Evolutionary conservation across 768 basidiomycete species (phyloP).

Genomic region (Kondoa malvinella): DNA sequence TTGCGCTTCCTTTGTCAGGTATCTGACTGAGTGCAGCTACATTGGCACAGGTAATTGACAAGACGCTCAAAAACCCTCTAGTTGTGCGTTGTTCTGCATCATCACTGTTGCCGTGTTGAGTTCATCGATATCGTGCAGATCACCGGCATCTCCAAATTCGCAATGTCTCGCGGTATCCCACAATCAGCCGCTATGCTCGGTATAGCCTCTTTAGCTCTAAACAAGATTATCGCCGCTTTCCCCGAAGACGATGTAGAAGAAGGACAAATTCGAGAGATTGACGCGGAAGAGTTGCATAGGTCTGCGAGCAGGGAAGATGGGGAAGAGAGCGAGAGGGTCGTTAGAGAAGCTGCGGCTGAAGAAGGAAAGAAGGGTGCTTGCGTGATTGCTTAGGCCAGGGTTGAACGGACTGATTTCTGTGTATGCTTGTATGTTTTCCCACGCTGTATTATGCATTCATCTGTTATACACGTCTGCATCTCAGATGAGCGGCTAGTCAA

Average conservation of each 20-base stretch:
- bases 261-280: background rate
- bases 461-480: too few relatives aligned
- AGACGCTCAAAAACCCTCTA: constrained; percentile 5
- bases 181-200: background rate
- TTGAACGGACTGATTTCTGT: background rate
- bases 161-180: constrained; percentile 4
- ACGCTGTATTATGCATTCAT: background rate
- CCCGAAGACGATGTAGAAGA: background rate
- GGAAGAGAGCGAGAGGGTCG: background rate
- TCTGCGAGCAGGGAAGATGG: background rate
- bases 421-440: background rate
- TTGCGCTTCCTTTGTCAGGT: background rate
- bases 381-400: background rate
- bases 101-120: too few relatives aligned
- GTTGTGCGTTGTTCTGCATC: background rate
- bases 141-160: constrained; percentile 5
- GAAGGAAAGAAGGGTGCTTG: background rate
- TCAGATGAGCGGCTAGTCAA: too few relatives aligned
- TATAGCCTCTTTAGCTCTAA: background rate
- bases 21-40: background rate
- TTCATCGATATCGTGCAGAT: too few relatives aligned
- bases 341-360: background rate
- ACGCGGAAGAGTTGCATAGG: background rate
- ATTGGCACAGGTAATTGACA: background rate
- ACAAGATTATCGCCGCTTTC: background rate